A percentile compares a stretch with the other conserved stretches of the same genome.
phyloP scores from a whole-genome alignment of 352 stramenopile species.

The Plasmopara muralis region DNA sequence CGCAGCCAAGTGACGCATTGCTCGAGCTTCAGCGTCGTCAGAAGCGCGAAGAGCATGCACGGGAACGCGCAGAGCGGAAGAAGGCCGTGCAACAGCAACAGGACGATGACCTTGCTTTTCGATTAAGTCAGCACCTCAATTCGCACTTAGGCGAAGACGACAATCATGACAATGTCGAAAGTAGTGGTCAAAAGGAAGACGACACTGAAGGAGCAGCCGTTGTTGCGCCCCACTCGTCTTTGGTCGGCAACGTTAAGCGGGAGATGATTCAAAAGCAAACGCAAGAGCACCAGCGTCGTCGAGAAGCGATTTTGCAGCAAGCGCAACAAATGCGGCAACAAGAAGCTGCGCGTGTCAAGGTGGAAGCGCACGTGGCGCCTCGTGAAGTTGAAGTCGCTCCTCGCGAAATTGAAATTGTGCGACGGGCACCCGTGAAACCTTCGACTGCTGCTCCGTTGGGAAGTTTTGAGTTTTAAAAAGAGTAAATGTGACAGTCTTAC shows the following conservation, averaged over 20 bases:
- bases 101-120: slow-evolving; percentile 31
- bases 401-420: slow-evolving; percentile 38
- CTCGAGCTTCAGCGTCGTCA: slow-evolving; percentile 59
- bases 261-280: slow-evolving; percentile 64
- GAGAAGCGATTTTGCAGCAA: slow-evolving; percentile 51
- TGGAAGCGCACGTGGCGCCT: slow-evolving; percentile 14
- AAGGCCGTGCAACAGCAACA: slow-evolving; percentile 29
- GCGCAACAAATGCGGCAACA: slow-evolving; percentile 36
- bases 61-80: slow-evolving; percentile 40
- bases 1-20: slow-evolving; percentile 32
- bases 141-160: slow-evolving; percentile 33
- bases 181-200: slow-evolving; percentile 7
- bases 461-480: slow-evolving; percentile 38
- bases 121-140: slow-evolving; percentile 32
- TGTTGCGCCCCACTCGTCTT: slow-evolving; percentile 32
- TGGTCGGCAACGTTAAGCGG: slow-evolving; percentile 61
- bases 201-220: slow-evolving; percentile 21
- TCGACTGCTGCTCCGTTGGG: slow-evolving; percentile 19
- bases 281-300: slow-evolving; percentile 49
- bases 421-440: slow-evolving; percentile 31
- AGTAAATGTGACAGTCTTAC: slow-evolving; percentile 14
- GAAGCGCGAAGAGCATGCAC: slow-evolving; percentile 68
- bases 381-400: slow-evolving; percentile 31
- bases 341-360: slow-evolving; percentile 25
- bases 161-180: slow-evolving; percentile 17